phyloP scores from a whole-genome alignment of 352 stramenopile species.

The Aphanomyces invadans region DNA sequence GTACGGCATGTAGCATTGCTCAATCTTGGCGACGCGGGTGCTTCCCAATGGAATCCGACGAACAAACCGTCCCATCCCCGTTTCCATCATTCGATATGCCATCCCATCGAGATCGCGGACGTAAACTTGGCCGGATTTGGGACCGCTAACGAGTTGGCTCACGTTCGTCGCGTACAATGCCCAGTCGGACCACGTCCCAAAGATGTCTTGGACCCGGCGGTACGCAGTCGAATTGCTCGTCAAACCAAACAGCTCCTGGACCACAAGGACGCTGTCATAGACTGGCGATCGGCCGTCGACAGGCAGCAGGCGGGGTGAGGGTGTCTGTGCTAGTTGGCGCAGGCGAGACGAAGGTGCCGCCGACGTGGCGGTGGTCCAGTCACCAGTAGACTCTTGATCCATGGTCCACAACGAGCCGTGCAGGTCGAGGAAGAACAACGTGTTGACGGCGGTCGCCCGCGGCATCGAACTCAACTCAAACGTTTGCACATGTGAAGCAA shows the following conservation, averaged over 20 bases:
- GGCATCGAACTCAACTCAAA: not conserved
- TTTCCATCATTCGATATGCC: not conserved
- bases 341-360: not conserved
- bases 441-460: not conserved
- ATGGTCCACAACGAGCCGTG: not conserved
- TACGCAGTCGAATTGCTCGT: not conserved
- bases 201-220: not conserved
- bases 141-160: not conserved
- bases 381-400: not conserved
- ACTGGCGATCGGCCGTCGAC: not conserved
- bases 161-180: not conserved
- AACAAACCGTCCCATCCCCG: not conserved
- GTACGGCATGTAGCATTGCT: not conserved
- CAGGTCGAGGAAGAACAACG: not conserved
- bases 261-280: not conserved
- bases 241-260: not conserved
- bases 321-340: not conserved
- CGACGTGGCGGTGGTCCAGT: not conserved
- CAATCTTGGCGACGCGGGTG: not conserved
- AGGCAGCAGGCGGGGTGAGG: not conserved
- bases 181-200: not conserved
- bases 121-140: not conserved
- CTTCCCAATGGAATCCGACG: not conserved
- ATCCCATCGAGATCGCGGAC: not conserved
- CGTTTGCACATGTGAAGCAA: not conserved